Evolutionary conservation across 352 stramenopile genomes (phyloP), one percentile per base, ranked within the genome.

Genomic region (Phytophthora uliginosa): DNA sequence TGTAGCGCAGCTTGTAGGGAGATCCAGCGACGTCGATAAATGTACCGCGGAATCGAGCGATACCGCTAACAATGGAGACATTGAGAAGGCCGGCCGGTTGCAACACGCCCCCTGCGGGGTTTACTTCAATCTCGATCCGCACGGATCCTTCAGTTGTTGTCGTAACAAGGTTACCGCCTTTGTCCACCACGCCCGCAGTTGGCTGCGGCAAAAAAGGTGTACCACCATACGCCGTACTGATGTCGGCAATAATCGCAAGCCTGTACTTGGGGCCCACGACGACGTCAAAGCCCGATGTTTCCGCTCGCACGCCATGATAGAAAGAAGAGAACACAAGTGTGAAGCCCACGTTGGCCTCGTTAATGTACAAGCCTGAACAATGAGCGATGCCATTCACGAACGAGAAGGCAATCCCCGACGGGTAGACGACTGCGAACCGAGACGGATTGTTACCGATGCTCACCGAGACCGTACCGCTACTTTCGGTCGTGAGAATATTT

Each of bases 1-100:
- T 92, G 31, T 95, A 95, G 1, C 77, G 79, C 34, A 97, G 63
- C 18, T 76, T 85, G 73, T 97, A 97, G 7, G 89, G 89, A 6
- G 87, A 94, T 0, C 90, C 90, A 22, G 88, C 84, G 28, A 91
- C 81, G 36, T 95, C 88, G 50, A 97, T 95, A 59, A 83, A 93
- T 17, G 90, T 48, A 6, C 79, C 75, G 20, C 84, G 72, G 55
- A 95, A 95, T 18, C 82, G 89, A 20, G 72, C 87, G 5, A 92
- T 59, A 7, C 89, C 90, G 2, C 42, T 59, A 26, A 81, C 81
- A 59, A 97, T 82, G 8, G 69, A 86, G 10, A 87, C 73, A 7
- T 89, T 93, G 2, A 93, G 54, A 45, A 76, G 68, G 12, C 42
- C 64, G 2, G 71, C 68, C 0, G 90, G 88, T 3, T 91, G 64